Base-by-base conservation (phyloP, 2,329 filamentous ascomycete species). In the Diaporthe aspalathi region DNA sequence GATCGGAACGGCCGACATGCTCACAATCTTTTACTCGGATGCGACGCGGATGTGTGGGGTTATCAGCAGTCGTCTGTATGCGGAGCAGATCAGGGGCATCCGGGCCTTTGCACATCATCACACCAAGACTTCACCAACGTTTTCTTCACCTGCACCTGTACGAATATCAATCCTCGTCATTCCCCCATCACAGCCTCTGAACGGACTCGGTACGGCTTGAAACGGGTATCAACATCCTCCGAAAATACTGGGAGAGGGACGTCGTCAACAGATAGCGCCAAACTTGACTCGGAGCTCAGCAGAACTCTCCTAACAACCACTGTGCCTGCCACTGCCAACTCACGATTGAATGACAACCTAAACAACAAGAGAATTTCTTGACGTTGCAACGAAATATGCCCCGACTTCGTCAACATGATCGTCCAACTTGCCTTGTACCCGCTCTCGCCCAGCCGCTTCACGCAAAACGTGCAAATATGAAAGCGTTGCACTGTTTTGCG, bases 271-370 rank as follows among this genome's bases (percentile, higher is more conserved):
- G 72, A 73, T 73, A 73, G 72, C 72, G 72, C 72, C 72, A 71
- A 73, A 73, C 72, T 69, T 73, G 72, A 71, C 72, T 66, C 69
- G 72, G 72, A 73, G 72, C 71, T 71, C 72, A 73, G 63, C 72
- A 71, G 69, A 73, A 73, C 69, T 71, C 69, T 73, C 72, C 72
- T 73, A 62, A 62, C 72, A 73, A 71, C 72, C 70, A 71, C 65
- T 73, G 72, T 73, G 72, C 72, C 72, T 68, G 53, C 67, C 67
- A 68, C 72, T 68, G 53, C 67, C 67, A 68, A 56, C 56, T 40
- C 45, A 60, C 68, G 69, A 73, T 66, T 71, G 65, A 73, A 73
- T 73, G 69, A 60, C 72, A 73, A 71, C 72, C 22, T 73, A 47
- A 73, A 62, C 69, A 71, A 70, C 72, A 38, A 63, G 52, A 57